Evolutionary conservation across 176 grass and related monocot genomes (phyloP).

Genomic region (Hordeum marinum): DNA sequence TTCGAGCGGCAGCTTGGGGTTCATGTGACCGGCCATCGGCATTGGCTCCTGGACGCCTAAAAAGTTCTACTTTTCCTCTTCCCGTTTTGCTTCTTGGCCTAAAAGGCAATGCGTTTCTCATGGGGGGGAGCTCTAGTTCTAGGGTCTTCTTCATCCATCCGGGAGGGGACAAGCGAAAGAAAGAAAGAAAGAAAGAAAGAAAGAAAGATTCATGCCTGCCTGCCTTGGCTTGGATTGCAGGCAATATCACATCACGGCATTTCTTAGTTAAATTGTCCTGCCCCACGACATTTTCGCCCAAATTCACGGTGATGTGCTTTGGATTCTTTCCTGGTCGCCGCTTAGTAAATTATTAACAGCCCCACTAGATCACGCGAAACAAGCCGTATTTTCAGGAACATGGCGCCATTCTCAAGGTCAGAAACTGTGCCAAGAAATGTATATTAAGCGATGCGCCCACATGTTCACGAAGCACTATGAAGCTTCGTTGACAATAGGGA

Average conservation of each 20-base stretch:
- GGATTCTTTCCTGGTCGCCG: background rate
- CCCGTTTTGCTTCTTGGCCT: background rate
- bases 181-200: background rate
- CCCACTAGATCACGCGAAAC: constrained; percentile 15
- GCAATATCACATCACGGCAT: no score
- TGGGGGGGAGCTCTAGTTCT: no score
- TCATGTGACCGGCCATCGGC: background rate
- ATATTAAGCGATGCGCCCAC: background rate
- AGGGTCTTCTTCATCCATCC: background rate
- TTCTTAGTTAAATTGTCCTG: background rate
- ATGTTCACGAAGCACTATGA: constrained; percentile 14
- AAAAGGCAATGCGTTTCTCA: background rate
- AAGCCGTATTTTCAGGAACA: constrained; percentile 9
- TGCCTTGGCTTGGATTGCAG: background rate
- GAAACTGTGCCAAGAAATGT: background rate
- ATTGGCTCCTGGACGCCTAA: background rate
- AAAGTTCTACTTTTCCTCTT: background rate
- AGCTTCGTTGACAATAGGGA: constrained; percentile 3
- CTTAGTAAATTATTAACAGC: constrained; percentile 1
- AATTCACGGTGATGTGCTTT: background rate
- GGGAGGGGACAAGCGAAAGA: background rate
- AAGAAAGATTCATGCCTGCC: background rate
- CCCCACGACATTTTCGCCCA: background rate
- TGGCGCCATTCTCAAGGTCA: constrained; percentile 6
- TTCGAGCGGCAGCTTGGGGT: background rate